Base-by-base conservation (phyloP, 805 yeast genomes). In the Cyberlindnera meyerae region DNA sequence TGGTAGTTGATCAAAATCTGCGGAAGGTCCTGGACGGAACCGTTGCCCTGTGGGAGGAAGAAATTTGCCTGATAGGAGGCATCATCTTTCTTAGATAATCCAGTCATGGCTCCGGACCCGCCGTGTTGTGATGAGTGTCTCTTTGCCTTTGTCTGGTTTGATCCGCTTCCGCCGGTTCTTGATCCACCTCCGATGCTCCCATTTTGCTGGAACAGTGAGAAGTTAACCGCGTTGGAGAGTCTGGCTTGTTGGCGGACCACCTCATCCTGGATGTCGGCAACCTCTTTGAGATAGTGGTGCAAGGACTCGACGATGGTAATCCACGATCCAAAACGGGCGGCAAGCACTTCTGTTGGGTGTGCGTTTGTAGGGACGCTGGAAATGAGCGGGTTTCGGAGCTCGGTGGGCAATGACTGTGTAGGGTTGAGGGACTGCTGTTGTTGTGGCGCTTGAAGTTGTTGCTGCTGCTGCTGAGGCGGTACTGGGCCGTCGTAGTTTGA, bases 251-350 rank as follows among this genome's bases (percentile, higher is more conserved):
- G 95, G 41, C 95, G 75, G 24, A 84, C 79, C 13, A 86, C 73
- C 55, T 89, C 96, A 58, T 89, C 96, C 56, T 88, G 93, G 39
- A 85, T 89, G 11, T 83, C 73, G 8, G 86, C 87, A 27, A 78
- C 79, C 52, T 88, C 96, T 43, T 73, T 75, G 44, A 90, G 67
- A 54, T 90, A 90, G 31, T 71, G 75, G 15, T 85, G 70, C 38
- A 90, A 62, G 24, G 90, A 81, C 43, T 79, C 77, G 39, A 88
- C 78, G 37, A 89, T 76, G 27, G 74, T 71, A 40, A 96, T 69
- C 96, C 97, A 90, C 3, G 94, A 82, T 33, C 79, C 71, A 58
- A 90, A 89, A 44, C 97, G 68, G 20, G 75, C 71, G 2, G 96
- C 93, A 42, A 90, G 66, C 6, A 84, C 75, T 40, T 89, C 97